Evolutionary conservation across 768 basidiomycete species (phyloP).

Genomic region (Suillus bovinus): DNA sequence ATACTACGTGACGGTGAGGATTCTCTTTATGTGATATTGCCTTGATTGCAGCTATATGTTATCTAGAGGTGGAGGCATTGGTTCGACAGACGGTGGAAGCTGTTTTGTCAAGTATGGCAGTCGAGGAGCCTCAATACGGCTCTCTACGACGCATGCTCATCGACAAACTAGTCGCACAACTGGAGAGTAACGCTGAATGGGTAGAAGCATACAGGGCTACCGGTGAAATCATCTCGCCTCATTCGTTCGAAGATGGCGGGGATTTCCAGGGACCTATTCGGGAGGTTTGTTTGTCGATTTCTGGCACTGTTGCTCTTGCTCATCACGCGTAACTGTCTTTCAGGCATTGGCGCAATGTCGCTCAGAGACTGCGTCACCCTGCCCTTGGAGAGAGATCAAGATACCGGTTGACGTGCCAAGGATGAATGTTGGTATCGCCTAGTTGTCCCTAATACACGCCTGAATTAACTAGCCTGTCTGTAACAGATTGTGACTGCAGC

Average conservation of each 20-base stretch:
- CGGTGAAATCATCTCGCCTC: conserved; percentile 65
- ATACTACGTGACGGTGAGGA: conserved; percentile 77
- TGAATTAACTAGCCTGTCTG: background rate
- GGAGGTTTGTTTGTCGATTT: conserved; percentile 29
- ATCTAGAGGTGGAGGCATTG: conserved; percentile 65
- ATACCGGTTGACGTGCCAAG: conserved; percentile 87
- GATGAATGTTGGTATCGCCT: conserved; percentile 61
- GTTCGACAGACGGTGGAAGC: conserved; percentile 51
- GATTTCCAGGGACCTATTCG: conserved; percentile 24
- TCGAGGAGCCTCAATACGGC: conserved; percentile 35
- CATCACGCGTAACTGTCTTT: conserved; percentile 30
- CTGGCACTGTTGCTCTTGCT: conserved; percentile 25
- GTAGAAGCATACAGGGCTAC: conserved; percentile 69
- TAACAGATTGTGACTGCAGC: conserved; percentile 67
- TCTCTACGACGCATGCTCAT: conserved; percentile 37
- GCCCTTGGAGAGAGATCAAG: conserved; percentile 69
- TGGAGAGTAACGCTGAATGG: conserved; percentile 68
- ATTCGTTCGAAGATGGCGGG: conserved; percentile 29
- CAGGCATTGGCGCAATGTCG: conserved; percentile 41
- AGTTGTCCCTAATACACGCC: conserved; percentile 13
- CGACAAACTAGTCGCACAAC: conserved; percentile 51
- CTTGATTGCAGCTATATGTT: conserved; percentile 12
- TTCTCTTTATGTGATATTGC: conserved; percentile 1
- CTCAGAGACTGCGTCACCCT: conserved; percentile 34
- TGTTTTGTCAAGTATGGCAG: conserved; percentile 38